A percentile compares a stretch with the other conserved stretches of the same genome.
Conservation (phyloP, 768 basidiomycete species). For the Lepiota venenata region DNA sequence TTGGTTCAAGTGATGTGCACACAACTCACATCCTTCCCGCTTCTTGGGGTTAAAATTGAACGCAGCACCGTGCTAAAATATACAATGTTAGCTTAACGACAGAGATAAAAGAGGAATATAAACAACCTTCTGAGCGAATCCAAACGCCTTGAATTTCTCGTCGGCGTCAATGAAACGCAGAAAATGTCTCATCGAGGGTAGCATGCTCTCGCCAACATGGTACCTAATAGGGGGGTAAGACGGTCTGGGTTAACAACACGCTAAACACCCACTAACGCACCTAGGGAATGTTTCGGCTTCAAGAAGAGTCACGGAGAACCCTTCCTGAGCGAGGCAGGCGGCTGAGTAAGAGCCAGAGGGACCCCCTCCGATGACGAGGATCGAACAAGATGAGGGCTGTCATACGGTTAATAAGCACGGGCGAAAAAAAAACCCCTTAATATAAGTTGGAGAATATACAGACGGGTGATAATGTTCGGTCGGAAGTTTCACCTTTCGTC, state of each 20-base stretch:
- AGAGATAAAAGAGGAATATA: not conserved
- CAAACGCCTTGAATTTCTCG: constrained; percentile 27
- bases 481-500: not conserved
- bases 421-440: too few species aligned
- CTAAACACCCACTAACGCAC: constrained; percentile 17
- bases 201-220: constrained; percentile 37
- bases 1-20: not conserved
- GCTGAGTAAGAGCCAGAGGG: constrained; percentile 60
- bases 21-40: constrained; percentile 51
- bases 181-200: constrained; percentile 33
- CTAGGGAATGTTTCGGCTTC: constrained; percentile 55
- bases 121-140: constrained; percentile 31
- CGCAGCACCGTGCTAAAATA: constrained; percentile 49
- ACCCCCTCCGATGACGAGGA: constrained; percentile 50
- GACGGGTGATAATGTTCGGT: not conserved
- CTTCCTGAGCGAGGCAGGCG: constrained; percentile 52
- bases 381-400: constrained; percentile 22
- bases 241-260: not conserved
- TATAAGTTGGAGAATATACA: too few species aligned
- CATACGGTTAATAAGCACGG: too few species aligned
- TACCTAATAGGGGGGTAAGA: constrained; percentile 20
- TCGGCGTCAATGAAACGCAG: constrained; percentile 33
- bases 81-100: too few species aligned
- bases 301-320: constrained; percentile 48
- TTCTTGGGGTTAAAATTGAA: constrained; percentile 56